A percentile compares a stretch with the other conserved stretches of the same genome.
These are phyloP conservation scores for Tuber aestivum DNA, from an alignment of 495 filamentous ascomycete species.

Conservation along the genomic window DNA sequence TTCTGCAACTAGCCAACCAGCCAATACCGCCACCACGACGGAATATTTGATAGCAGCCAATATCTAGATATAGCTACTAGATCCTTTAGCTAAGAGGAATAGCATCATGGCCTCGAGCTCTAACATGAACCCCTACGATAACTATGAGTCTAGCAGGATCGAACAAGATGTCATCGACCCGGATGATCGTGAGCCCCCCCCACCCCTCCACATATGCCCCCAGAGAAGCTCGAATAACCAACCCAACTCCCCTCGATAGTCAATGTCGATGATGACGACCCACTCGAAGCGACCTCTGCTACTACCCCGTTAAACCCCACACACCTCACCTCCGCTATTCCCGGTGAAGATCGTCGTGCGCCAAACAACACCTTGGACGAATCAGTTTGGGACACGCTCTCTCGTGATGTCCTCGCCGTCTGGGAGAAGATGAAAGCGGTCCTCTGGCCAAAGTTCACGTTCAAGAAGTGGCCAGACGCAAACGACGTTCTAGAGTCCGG, in stretches of 20 bases:
- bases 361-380: conserved; percentile 94
- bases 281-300: conserved; percentile 56
- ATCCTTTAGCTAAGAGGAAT: not conserved
- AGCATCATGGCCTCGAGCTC: conserved; percentile 27
- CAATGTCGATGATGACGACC: conserved; percentile 86
- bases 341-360: conserved; percentile 90
- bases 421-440: conserved; percentile 98
- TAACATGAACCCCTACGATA: conserved; percentile 30
- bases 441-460: conserved; percentile 91
- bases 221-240: not conserved
- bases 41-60: not conserved
- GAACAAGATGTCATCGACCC: conserved; percentile 90
- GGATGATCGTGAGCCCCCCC: conserved; percentile 68
- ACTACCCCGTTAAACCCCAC: conserved; percentile 52
- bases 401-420: conserved; percentile 81
- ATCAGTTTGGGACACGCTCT: conserved; percentile 88
- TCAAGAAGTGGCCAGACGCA: conserved; percentile 56
- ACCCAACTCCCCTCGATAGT: conserved; percentile 47
- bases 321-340: conserved; percentile 82
- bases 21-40: not conserved
- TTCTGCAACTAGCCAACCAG: not conserved
- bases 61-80: not conserved
- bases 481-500: conserved; percentile 52
- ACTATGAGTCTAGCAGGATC: conserved; percentile 45
- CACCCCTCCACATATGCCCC: not conserved